These are phyloP conservation scores for Microascus cirrosus DNA, from an alignment of 2,329 filamentous ascomycete genomes.

Conservation along the genomic window DNA sequence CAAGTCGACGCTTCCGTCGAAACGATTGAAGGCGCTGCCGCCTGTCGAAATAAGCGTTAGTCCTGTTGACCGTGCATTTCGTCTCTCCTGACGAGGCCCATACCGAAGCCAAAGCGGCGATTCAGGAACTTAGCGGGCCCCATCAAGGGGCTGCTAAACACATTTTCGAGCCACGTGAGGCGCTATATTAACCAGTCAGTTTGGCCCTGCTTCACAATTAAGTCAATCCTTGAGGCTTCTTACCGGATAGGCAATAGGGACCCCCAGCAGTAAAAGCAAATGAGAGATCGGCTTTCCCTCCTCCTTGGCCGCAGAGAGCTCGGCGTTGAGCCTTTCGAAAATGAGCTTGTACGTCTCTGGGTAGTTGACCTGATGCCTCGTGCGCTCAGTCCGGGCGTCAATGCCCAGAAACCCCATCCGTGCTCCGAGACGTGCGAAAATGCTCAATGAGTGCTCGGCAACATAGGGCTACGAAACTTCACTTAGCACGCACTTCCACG, in stretches of 20 bases:
- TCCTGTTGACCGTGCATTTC: background rate
- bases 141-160: slow-evolving; percentile 76
- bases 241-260: slow-evolving; percentile 75
- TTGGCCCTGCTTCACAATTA: background rate
- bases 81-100: slow-evolving; percentile 9
- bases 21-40: slow-evolving; percentile 82
- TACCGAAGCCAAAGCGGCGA: slow-evolving; percentile 71
- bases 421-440: slow-evolving; percentile 75
- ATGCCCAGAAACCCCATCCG: slow-evolving; percentile 78
- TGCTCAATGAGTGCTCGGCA: slow-evolving; percentile 71
- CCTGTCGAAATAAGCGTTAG: slow-evolving; percentile 25
- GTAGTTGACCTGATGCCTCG: slow-evolving; percentile 89
- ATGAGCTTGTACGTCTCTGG: slow-evolving; percentile 80
- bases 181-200: slow-evolving; percentile 34
- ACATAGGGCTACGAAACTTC: slow-evolving; percentile 71
- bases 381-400: slow-evolving; percentile 90
- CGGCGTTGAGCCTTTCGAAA: slow-evolving; percentile 62
- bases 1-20: slow-evolving; percentile 87
- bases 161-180: slow-evolving; percentile 92
- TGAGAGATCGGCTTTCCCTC: slow-evolving; percentile 74
- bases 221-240: slow-evolving; percentile 17
- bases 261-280: slow-evolving; percentile 75
- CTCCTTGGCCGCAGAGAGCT: slow-evolving; percentile 57
- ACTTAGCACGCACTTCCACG: background rate
- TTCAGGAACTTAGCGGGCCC: slow-evolving; percentile 83